phyloP scores from a whole-genome alignment of 2,329 filamentous ascomycete species.

The Sphaerostilbella broomeana region DNA sequence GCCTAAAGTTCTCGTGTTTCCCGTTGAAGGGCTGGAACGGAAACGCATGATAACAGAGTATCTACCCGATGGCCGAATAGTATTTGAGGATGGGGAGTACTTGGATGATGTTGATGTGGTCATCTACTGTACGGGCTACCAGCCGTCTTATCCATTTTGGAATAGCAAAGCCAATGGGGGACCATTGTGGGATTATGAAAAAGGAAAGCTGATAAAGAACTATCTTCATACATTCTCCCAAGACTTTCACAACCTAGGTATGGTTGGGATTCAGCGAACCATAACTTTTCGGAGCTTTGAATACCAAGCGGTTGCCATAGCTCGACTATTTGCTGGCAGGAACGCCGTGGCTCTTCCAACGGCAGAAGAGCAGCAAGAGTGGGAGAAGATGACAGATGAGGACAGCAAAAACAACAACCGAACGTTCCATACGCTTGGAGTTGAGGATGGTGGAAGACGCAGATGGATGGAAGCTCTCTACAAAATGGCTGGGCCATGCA shows the following conservation, averaged over 20 bases:
- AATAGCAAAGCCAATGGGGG: slow-evolving; percentile 38
- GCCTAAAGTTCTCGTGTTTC: neutral
- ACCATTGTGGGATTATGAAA: slow-evolving; percentile 42
- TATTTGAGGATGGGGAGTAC: slow-evolving; percentile 32
- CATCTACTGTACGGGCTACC: slow-evolving; percentile 38
- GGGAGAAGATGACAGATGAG: slow-evolving; percentile 37
- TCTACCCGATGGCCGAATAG: slow-evolving; percentile 33
- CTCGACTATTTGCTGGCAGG: slow-evolving; percentile 39
- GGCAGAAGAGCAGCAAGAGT: slow-evolving; percentile 31
- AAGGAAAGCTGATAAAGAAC: slow-evolving; percentile 34
- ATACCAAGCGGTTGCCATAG: slow-evolving; percentile 48
- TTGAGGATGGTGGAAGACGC: slow-evolving; percentile 44
- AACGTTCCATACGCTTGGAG: slow-evolving; percentile 47
- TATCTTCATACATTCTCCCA: slow-evolving; percentile 50
- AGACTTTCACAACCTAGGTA: slow-evolving; percentile 39
- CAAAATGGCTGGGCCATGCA: slow-evolving; percentile 41
- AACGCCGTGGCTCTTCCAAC: slow-evolving; percentile 33
- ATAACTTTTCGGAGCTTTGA: slow-evolving; percentile 49
- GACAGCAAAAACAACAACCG: slow-evolving; percentile 22
- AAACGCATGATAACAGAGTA: slow-evolving; percentile 45
- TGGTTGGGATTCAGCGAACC: slow-evolving; percentile 45
- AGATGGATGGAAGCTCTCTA: slow-evolving; percentile 41
- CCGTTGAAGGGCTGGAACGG: slow-evolving; percentile 41
- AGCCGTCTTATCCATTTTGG: slow-evolving; percentile 41
- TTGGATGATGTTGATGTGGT: slow-evolving; percentile 32